Conservation (phyloP, 148 eudicot genomes). For the Drosera capensis region DNA sequence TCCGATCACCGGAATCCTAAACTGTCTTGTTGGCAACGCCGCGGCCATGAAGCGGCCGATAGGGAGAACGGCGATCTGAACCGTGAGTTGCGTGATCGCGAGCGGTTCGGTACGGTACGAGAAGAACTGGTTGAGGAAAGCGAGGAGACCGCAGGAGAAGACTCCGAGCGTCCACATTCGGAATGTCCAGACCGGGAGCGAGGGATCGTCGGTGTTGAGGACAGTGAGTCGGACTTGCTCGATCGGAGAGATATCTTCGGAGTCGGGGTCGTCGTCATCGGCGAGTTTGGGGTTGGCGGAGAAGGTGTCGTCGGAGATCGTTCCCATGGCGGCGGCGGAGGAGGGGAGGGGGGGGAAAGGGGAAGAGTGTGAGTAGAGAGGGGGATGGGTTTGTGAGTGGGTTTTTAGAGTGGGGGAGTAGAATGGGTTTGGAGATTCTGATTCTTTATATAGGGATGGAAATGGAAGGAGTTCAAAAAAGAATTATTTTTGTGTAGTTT, state of each 20-base stretch:
- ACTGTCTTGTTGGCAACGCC: slow-evolving; percentile 33
- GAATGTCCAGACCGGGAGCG: slow-evolving; percentile 84
- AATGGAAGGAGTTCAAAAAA: too few species aligned
- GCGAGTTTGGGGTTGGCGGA: background rate
- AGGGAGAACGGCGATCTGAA: slow-evolving; percentile 67
- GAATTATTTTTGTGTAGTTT: too few species aligned
- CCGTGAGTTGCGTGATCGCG: slow-evolving; percentile 66
- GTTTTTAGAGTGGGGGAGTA: too few species aligned
- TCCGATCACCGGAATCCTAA: slow-evolving; percentile 26
- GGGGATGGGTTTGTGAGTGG: too few species aligned
- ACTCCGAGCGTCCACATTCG: slow-evolving; percentile 89
- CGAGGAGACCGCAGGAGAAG: slow-evolving; percentile 52
- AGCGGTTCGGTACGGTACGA: slow-evolving; percentile 79
- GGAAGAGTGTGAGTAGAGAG: too few species aligned
- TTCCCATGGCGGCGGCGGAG: too few species aligned
- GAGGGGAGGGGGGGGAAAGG: slow-evolving; percentile 4
- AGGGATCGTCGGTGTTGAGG: slow-evolving; percentile 61
- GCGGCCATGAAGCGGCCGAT: slow-evolving; percentile 60
- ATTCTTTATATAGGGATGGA: too few species aligned
- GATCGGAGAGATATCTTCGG: slow-evolving; percentile 60
- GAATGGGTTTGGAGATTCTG: too few species aligned
- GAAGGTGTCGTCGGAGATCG: too few species aligned
- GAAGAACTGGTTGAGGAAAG: slow-evolving; percentile 85
- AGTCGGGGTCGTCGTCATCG: background rate
- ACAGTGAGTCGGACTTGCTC: slow-evolving; percentile 86